Evolutionary conservation across 2,329 filamentous ascomycete species (phyloP), one percentile per base, ranked within the genome.

Genomic region (Aureobasidium sp.): DNA sequence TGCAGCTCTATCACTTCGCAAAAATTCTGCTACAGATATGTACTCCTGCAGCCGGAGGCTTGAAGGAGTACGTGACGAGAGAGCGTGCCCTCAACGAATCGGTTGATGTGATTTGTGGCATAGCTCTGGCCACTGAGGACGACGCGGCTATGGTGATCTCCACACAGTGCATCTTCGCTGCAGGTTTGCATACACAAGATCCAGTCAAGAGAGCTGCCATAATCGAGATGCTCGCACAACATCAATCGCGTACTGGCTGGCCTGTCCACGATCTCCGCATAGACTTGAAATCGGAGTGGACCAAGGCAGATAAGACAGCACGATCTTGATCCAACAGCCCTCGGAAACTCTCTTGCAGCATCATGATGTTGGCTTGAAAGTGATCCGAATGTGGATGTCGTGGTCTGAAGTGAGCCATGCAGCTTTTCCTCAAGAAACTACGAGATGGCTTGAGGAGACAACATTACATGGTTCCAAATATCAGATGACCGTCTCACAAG

Each of bases 1-100:
- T 83, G 6, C 81, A 83, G 64, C 74, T 77, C 10, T 78, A 81
- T 63, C 75, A 77, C 63, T 79, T 82, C 46, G 78, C 80, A 1
- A 74, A 75, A 20, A 79, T 83, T 39, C 70, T 84, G 0, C 74
- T 82, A 2, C 71, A 80, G 0, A 73, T 82, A 59, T 78, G 82
- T 56, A 74, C 78, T 37, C 80, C 80, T 2, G 78, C 77, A 0
- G 69, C 72, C 9, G 77, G 78, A 5, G 79, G 78, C 0, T 74
- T 79, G 47, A 74, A 77, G 8, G 78, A 78, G 7, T 81, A 79
- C 64, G 64, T 75, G 37, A 69, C 72, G 27, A 71, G 76, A 41
- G 74, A 78, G 65, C 72, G 73, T 48, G 67, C 70, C 7, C 68
- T 78, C 5, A 72, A 76, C 27, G 75, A 78, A 37, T 74, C 77